Evolutionary conservation across 2,329 filamentous ascomycete species (phyloP).

Genomic region (Alternaria burnsii): DNA sequence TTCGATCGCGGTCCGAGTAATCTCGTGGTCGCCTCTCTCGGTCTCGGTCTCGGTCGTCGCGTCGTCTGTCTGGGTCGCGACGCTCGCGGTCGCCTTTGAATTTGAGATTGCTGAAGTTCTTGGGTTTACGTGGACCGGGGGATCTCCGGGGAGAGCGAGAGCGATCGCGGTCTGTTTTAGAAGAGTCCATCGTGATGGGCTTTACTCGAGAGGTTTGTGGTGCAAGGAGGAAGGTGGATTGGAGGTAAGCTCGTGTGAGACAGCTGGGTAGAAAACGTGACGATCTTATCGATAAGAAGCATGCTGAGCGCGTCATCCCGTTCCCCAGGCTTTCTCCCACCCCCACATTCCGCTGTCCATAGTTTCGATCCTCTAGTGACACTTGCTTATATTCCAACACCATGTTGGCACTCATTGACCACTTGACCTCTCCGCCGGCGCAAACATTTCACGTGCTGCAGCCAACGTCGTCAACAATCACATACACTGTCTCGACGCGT

Average conservation of each 20-base stretch:
- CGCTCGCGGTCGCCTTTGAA: constrained; percentile 59
- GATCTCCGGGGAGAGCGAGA: constrained; percentile 41
- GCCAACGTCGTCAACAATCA: constrained; percentile 83
- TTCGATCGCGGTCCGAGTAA: constrained; percentile 26
- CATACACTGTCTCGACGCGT: constrained; percentile 88
- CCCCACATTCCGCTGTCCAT: constrained; percentile 11
- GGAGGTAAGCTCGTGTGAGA: not conserved
- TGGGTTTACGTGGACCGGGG: constrained; percentile 28
- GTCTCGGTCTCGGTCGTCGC: constrained; percentile 25
- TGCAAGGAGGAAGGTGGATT: not conserved
- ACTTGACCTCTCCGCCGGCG: constrained; percentile 37
- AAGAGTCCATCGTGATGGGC: constrained; percentile 15
- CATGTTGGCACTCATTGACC: constrained; percentile 34
- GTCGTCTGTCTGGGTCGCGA: constrained; percentile 15
- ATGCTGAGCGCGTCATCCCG: constrained; percentile 19
- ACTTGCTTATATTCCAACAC: not conserved
- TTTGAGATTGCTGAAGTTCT: constrained; percentile 63
- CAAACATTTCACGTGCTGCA: constrained; percentile 37
- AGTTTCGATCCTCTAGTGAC: not conserved
- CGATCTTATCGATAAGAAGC: constrained; percentile 12
- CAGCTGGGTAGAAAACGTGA: constrained; percentile 2
- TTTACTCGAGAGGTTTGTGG: not conserved
- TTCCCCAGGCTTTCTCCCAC: not conserved
- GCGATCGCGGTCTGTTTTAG: constrained; percentile 27
- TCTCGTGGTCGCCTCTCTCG: constrained; percentile 31